Evolutionary conservation across 169 alveolate genomes (phyloP), one percentile per base, ranked within the genome.

Genomic region (Cytauxzoon felis): DNA sequence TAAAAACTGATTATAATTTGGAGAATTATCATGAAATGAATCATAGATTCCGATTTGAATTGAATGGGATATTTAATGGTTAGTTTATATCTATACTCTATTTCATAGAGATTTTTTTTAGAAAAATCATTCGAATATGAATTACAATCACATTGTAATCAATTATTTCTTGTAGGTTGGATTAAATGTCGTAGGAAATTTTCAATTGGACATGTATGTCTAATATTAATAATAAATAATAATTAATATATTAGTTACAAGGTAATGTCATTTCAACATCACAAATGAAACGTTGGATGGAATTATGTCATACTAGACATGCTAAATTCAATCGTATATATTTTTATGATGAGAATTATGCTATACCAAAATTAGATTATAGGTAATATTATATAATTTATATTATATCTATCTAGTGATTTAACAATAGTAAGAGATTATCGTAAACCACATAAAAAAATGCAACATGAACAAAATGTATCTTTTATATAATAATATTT

Each of bases 201-300:
- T 45, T 80, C 86, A 40, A 58, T 66, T 34, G 86, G 86, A 24
- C 86, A 76, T 59, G 86, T 76, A 49, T 13, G 69, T 66, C 13
- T 40, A 5, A n/a, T n/a, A n/a, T 27, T 18, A 1, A n/a, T 45
- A 6, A 1, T 53, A 1, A 1, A 19, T 32, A 8, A 24, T 9
- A 26, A 36, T 1, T 34, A 9, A 2, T 27, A 19, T 8, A 11
- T 23, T 47, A 76, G 86, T 63, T 76, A 11, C 86, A 76, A 56
- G 86, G 86, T 21, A 66, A 76, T 42, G 86, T 76, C 23, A 76
- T 76, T 66, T 73, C 81, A 40, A 65, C 80, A n/a, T 49, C 71
- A 33, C 70, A 76, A 45, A 64, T 76, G 86, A 76, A 76, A 51
- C 79, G 86, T 33, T 76, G 86, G 86, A 64, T 76, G 80, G 75